Percentiles rank a stretch among this genome's conserved stretches.
phyloP scores from a whole-genome alignment of 2,329 filamentous ascomycete genomes.

The Fusarium miscanthi region DNA sequence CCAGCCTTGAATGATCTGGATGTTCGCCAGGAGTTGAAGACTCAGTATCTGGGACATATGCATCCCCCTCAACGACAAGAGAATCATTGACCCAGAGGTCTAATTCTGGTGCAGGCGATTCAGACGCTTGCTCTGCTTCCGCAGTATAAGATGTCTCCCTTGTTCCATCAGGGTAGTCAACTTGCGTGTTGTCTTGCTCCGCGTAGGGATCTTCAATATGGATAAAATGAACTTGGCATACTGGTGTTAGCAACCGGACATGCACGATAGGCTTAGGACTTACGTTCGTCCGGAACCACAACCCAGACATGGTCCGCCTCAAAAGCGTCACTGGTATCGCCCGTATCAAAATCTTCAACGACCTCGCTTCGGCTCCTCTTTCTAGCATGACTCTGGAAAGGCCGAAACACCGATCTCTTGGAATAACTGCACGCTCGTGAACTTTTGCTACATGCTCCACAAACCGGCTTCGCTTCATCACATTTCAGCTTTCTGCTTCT shows the following conservation, averaged over 20 bases:
- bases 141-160: background rate
- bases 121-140: background rate
- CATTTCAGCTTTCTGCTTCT: conserved; percentile 44
- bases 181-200: background rate
- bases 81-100: background rate
- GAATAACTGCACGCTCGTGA: conserved; percentile 28
- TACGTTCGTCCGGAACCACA: conserved; percentile 28
- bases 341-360: background rate
- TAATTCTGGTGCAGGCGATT: rapidly evolving
- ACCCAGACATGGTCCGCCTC: conserved; percentile 32
- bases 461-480: conserved; percentile 39
- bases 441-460: conserved; percentile 36
- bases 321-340: background rate
- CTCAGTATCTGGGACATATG: rapidly evolving
- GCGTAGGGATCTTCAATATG: conserved; percentile 21
- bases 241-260: rapidly evolving
- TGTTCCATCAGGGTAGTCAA: background rate
- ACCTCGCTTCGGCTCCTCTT: background rate
- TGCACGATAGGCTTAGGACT: rapidly evolving
- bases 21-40: rapidly evolving
- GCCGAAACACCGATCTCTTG: conserved; percentile 34
- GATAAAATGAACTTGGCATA: conserved; percentile 20
- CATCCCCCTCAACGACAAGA: rapidly evolving
- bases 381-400: background rate
- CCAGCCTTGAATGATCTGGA: background rate